Percentiles rank a stretch among this genome's conserved stretches.
Evolutionary conservation across 345 rosid species (phyloP).

Genomic region (Acer saccharum): DNA sequence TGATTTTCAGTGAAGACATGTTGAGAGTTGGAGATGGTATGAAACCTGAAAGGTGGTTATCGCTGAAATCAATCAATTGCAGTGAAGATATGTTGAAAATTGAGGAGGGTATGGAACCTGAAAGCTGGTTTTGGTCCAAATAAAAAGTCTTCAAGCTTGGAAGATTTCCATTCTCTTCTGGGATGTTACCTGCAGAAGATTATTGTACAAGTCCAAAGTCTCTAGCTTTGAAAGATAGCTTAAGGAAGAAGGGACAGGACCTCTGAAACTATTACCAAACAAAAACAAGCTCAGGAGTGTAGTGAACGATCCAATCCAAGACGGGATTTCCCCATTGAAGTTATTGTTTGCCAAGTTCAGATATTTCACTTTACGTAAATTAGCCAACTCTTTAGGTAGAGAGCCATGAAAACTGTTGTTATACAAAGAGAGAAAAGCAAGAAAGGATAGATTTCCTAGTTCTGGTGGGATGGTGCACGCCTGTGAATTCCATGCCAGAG

Average conservation of each 20-base stretch:
- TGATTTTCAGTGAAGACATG: background rate
- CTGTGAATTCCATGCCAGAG: too few relatives aligned
- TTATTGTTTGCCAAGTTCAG: background rate
- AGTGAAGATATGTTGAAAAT: conserved; percentile 8
- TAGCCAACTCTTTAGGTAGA: too few relatives aligned
- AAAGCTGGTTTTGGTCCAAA: conserved; percentile 16
- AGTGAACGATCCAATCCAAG: background rate
- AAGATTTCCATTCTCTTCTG: background rate
- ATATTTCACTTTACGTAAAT: too few relatives aligned
- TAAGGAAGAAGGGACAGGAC: background rate
- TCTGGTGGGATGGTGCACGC: too few relatives aligned
- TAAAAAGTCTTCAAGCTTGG: background rate
- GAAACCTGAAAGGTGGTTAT: background rate
- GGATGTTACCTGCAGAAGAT: background rate
- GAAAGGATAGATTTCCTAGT: too few relatives aligned
- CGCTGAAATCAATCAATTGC: background rate
- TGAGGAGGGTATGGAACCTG: conserved; percentile 21
- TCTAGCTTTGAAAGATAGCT: background rate
- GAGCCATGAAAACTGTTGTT: too few relatives aligned
- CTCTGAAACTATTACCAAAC: background rate
- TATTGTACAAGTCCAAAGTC: background rate
- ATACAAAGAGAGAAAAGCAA: too few relatives aligned
- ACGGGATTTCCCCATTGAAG: background rate
- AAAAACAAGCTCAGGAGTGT: background rate
- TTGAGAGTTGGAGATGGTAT: background rate